Percentiles rank a stretch among this genome's conserved stretches.
These are phyloP conservation scores for Ophiostoma ulmi DNA, from an alignment of 2,329 filamentous ascomycete species.

Conservation along the genomic window DNA sequence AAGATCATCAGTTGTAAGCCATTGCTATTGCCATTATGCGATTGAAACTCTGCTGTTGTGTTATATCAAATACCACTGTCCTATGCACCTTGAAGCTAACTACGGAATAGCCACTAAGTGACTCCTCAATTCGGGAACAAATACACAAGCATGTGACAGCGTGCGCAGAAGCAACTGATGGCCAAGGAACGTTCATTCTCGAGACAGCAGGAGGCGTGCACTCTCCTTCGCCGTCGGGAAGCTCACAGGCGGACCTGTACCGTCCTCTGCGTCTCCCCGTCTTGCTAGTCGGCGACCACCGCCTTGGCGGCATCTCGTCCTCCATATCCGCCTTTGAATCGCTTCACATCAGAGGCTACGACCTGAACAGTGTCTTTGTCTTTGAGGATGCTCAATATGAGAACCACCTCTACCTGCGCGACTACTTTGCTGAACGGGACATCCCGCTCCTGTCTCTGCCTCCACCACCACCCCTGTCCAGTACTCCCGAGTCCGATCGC, in stretches of 20 bases:
- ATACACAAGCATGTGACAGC: slow-evolving; percentile 39
- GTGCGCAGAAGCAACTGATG: slow-evolving; percentile 42
- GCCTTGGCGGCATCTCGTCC: slow-evolving; percentile 72
- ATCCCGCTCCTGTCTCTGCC: slow-evolving; percentile 55
- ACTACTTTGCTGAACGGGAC: slow-evolving; percentile 60
- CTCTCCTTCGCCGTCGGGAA: slow-evolving; percentile 71
- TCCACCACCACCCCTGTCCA: slow-evolving; percentile 50
- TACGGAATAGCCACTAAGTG: neutral
- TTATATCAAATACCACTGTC: neutral
- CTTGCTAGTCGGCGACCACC: slow-evolving; percentile 68
- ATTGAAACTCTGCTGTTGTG: neutral
- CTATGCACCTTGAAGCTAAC: neutral
- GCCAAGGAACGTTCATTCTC: slow-evolving; percentile 51
- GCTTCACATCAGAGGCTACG: slow-evolving; percentile 70
- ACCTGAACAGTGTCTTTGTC: slow-evolving; percentile 64
- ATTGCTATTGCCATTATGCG: neutral
- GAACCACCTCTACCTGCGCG: slow-evolving; percentile 61
- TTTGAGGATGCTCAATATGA: slow-evolving; percentile 62
- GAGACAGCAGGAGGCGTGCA: slow-evolving; percentile 81
- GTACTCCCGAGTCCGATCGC: slow-evolving; percentile 44
- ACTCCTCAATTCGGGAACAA: neutral
- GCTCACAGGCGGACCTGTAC: slow-evolving; percentile 72
- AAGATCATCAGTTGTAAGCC: neutral
- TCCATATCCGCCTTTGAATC: slow-evolving; percentile 79
- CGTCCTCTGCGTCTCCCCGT: slow-evolving; percentile 67